A percentile compares a stretch with the other conserved stretches of the same genome.
These are phyloP conservation scores for Moricandia moricandioides DNA, from an alignment of 345 rosid species.

Conservation along the genomic window DNA sequence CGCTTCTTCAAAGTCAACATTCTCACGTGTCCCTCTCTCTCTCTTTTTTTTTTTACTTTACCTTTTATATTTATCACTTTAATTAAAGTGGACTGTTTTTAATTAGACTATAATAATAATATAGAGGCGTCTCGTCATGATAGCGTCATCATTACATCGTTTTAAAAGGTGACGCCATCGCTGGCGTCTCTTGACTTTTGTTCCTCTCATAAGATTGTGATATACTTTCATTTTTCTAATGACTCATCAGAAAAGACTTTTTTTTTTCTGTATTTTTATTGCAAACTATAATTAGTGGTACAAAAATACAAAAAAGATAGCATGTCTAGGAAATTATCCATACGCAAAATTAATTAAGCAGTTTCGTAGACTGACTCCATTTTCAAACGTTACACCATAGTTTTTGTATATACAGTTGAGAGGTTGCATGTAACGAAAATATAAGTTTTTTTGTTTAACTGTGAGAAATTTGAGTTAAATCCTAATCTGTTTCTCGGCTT, in stretches of 20 bases:
- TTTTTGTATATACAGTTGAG: too few species aligned
- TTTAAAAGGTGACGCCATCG: slow-evolving; percentile 18
- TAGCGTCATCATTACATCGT: slow-evolving; percentile 30
- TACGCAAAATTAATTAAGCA: too few species aligned
- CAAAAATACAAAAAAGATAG: too few species aligned
- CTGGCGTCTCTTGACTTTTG: slow-evolving; percentile 31
- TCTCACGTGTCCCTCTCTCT: slow-evolving; percentile 23
- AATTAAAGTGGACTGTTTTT: not conserved
- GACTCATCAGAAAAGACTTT: slow-evolving; percentile 1
- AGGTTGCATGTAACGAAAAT: too few species aligned
- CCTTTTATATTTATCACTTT: not conserved
- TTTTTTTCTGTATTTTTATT: too few species aligned
- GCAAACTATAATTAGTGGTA: too few species aligned
- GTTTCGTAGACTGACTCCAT: too few species aligned
- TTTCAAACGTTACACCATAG: too few species aligned
- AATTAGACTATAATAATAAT: not conserved
- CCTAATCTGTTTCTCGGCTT: too few species aligned
- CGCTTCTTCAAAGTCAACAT: slow-evolving; percentile 28
- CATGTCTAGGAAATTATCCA: too few species aligned
- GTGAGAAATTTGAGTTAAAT: too few species aligned
- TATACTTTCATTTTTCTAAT: not conserved
- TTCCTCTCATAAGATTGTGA: not conserved
- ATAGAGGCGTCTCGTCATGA: slow-evolving; percentile 27
- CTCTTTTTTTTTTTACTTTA: not conserved
- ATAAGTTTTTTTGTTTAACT: too few species aligned